A percentile compares a stretch with the other conserved stretches of the same genome.
Evolutionary conservation across 2,329 filamentous ascomycete species (phyloP).

Genomic region (Phymatotrichopsis omnivora): DNA sequence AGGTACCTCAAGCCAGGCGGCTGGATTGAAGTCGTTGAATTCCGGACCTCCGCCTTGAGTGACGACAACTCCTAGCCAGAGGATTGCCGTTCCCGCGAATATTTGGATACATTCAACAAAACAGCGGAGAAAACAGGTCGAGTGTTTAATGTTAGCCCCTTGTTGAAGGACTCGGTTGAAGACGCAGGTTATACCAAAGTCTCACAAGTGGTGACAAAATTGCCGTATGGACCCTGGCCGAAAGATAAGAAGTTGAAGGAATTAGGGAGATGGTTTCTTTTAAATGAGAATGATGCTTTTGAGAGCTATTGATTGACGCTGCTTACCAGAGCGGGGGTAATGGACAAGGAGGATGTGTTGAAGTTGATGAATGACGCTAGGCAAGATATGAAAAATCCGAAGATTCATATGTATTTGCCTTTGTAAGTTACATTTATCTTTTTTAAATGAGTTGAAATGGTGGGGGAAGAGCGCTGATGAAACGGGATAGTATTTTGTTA

Average conservation of each 20-base stretch:
- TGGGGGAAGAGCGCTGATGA: too few species aligned
- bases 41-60: conserved; percentile 4
- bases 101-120: conserved; percentile 31
- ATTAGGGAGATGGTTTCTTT: conserved; percentile 33
- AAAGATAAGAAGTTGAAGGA: conserved; percentile 40
- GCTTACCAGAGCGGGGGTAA: conserved; percentile 10
- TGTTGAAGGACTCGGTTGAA: conserved; percentile 22
- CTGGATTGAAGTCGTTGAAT: conserved; percentile 24
- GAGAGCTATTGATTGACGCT: conserved; percentile 12
- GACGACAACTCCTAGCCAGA: conserved; percentile 31
- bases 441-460: too few species aligned
- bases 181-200: conserved; percentile 39
- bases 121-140: conserved; percentile 27
- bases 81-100: conserved; percentile 26
- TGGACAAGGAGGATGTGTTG: conserved; percentile 1
- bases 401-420: conserved; percentile 6
- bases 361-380: neutral
- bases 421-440: conserved; percentile 1
- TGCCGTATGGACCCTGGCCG: conserved; percentile 43
- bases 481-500: too few species aligned
- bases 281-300: conserved; percentile 8
- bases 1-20: conserved; percentile 27
- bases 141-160: conserved; percentile 2
- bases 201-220: conserved; percentile 37
- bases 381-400: conserved; percentile 6